Conservation (phyloP, 1,139 yeast species). For the Candida gigantensis region DNA sequence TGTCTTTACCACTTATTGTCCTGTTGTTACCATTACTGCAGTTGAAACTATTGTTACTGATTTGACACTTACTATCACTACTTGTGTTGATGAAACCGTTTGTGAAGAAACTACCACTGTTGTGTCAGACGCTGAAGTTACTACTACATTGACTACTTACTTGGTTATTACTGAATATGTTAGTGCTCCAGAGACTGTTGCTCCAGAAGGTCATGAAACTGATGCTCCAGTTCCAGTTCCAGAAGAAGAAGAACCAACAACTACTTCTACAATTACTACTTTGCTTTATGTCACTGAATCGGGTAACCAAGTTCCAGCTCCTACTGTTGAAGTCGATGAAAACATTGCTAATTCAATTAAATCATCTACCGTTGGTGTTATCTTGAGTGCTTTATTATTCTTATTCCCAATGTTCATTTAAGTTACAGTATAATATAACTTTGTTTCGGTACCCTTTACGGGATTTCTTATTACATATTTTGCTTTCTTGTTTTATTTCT, state of each 20-base stretch:
- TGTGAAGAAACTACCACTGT: slow-evolving; percentile 10
- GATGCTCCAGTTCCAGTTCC: background rate
- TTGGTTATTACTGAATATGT: slow-evolving; percentile 7
- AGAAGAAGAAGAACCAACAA: background rate
- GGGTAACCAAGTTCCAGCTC: background rate
- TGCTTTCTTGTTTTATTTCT: too few species aligned
- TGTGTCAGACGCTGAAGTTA: slow-evolving; percentile 10
- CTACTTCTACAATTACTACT: slow-evolving; percentile 1
- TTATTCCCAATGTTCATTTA: too few species aligned
- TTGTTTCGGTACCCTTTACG: too few species aligned
- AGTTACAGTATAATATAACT: too few species aligned
- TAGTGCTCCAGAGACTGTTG: background rate
- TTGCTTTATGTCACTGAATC: background rate
- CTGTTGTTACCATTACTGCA: slow-evolving; percentile 10
- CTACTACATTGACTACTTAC: slow-evolving; percentile 13
- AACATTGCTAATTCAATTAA: too few species aligned
- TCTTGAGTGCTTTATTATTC: too few species aligned
- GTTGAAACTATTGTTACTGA: slow-evolving; percentile 9
- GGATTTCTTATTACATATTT: too few species aligned
- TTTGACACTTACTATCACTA: slow-evolving; percentile 12
- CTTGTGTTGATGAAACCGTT: slow-evolving; percentile 9
- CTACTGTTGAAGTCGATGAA: too few species aligned
- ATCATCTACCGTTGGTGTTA: too few species aligned
- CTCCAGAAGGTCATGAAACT: background rate
- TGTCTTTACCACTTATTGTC: slow-evolving; percentile 15